phyloP scores from a whole-genome alignment of 148 eudicot genomes.

The Agrostemma githago region DNA sequence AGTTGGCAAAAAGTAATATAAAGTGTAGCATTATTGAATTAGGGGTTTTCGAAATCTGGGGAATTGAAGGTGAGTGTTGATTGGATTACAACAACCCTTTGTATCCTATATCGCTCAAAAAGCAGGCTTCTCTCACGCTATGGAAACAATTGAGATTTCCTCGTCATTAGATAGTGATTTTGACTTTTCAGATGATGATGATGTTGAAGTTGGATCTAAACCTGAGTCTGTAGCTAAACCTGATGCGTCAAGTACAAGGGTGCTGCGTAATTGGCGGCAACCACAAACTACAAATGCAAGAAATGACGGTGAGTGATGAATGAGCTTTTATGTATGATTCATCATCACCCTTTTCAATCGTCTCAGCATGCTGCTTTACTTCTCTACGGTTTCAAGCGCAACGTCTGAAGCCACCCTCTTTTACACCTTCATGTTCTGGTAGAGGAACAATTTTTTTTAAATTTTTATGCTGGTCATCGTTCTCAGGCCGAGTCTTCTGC shows the following conservation, averaged over 20 bases:
- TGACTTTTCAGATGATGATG: conserved; percentile 52
- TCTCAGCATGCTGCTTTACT: conserved; percentile 17
- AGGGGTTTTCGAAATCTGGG: no score
- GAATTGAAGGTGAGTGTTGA: no score
- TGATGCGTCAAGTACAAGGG: conserved; percentile 26
- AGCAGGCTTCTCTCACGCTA: conserved; percentile 23
- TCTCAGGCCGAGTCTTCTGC: conserved; percentile 26
- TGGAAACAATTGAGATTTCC: conserved; percentile 56
- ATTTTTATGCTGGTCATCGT: conserved; percentile 22
- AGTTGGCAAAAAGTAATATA: no score
- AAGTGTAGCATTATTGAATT: no score
- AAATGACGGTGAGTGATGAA: conserved; percentile 28
- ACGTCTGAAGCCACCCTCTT: conserved; percentile 28
- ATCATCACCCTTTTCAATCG: conserved; percentile 6
- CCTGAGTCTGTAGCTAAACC: conserved; percentile 22
- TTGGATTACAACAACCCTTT: neutral
- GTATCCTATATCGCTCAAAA: conserved; percentile 18
- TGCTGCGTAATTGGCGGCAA: conserved; percentile 25
- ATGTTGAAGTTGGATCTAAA: conserved; percentile 33
- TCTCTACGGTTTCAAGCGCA: conserved; percentile 34
- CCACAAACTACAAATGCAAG: conserved; percentile 32
- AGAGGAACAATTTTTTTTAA: conserved; percentile 11
- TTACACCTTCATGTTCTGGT: no score
- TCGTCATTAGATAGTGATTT: conserved; percentile 57
- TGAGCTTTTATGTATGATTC: neutral